Evolutionary conservation across 495 filamentous ascomycete species (phyloP), one percentile per base, ranked within the genome.

Genomic region (Penicillium egyptiacum): DNA sequence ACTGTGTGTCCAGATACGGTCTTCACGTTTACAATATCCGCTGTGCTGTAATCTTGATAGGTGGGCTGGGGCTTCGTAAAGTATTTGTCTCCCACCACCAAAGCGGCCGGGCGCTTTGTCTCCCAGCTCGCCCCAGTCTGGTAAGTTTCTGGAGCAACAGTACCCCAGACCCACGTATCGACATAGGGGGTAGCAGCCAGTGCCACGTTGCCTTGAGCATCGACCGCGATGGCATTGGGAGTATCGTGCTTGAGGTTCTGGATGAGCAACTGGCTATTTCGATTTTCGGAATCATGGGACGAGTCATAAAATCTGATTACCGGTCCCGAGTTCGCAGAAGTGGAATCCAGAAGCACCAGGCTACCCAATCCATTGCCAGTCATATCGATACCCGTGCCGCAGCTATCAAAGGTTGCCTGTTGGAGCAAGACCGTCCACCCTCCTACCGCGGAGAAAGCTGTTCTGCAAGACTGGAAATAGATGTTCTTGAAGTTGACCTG

Each of bases 401-500:
- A 75, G 16, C 50, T 65, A 14, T 71, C 60, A 41, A 77, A 76
- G 3, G 19, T 61, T 1, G 67, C 69, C 8, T 59, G 63, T 52
- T 81, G 77, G 17, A 77, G 64, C 4, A 79, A 70, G 0, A 67
- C 73, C 0, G 74, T 74, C 50, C 75, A 78, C 44, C 75, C 72
- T n/a, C 62, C 74, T 1, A 60, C 59, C 25, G 73, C 64, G n/a
- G 49, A 59, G 33, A 79, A 77, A 2, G 55, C 78, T 5, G 64
- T 80, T 22, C 48, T 67, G 39, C 75, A 77, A 8, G 57, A 56
- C 28, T 61, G 63, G 61, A 83, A 83, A 12, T 63, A 65, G 7
- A 82, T 63, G 28, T 70, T 70, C 55, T 81, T 81, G 61, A 82
- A 71, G 48, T 76, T 74, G 56, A 80, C 80, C 66, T 83, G 79